phyloP scores from a whole-genome alignment of 768 basidiomycete genomes.

The Lentinula sp. region DNA sequence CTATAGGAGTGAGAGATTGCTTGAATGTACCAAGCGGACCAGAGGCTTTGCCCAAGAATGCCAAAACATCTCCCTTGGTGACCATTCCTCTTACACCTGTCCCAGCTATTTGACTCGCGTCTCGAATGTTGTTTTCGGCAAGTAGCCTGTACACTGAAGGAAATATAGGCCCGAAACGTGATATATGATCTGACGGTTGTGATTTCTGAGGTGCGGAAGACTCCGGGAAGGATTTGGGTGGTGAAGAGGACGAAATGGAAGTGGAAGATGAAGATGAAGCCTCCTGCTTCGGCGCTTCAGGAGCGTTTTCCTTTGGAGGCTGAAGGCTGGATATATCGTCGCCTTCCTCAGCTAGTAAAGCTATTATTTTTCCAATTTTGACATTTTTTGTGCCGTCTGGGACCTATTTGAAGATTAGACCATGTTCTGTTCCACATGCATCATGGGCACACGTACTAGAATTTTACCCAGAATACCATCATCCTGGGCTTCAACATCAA shows the following conservation, averaged over 20 bases:
- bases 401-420: slow-evolving; percentile 32
- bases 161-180: slow-evolving; percentile 71
- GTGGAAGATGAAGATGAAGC: slow-evolving; percentile 25
- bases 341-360: slow-evolving; percentile 91
- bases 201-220: slow-evolving; percentile 22
- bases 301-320: slow-evolving; percentile 41
- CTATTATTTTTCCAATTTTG: slow-evolving; percentile 84
- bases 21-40: slow-evolving; percentile 73
- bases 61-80: slow-evolving; percentile 92
- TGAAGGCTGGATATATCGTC: slow-evolving; percentile 89
- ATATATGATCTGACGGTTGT: slow-evolving; percentile 28
- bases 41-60: slow-evolving; percentile 79
- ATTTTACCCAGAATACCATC: slow-evolving; percentile 95
- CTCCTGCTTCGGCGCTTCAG: slow-evolving; percentile 20
- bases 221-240: slow-evolving; percentile 14
- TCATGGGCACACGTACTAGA: slow-evolving; percentile 46
- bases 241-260: slow-evolving; percentile 17
- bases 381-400: slow-evolving; percentile 81
- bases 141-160: slow-evolving; percentile 87
- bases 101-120: slow-evolving; percentile 69
- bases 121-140: slow-evolving; percentile 51
- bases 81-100: slow-evolving; percentile 91
- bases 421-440: neutral
- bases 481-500: slow-evolving; percentile 98
- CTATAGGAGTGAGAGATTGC: slow-evolving; percentile 24